These are phyloP conservation scores for Myxozyma nipponensis DNA, from an alignment of 805 yeast genomes.

Conservation along the genomic window DNA sequence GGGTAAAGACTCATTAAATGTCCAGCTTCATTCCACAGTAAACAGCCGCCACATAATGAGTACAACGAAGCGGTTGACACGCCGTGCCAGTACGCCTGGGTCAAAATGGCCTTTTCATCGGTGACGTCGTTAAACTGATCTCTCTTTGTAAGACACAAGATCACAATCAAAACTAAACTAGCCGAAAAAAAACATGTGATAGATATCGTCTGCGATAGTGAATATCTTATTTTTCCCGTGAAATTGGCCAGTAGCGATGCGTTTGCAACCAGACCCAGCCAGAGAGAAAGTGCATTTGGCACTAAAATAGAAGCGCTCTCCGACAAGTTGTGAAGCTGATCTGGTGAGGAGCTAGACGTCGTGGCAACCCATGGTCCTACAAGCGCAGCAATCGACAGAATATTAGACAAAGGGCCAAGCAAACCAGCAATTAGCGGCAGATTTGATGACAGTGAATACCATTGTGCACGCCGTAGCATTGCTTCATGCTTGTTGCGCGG, in stretches of 20 bases:
- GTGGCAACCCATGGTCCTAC: conserved; percentile 60
- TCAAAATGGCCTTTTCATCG: neutral
- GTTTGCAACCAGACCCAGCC: conserved; percentile 65
- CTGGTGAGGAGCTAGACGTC: neutral
- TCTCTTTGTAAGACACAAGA: conserved; percentile 36
- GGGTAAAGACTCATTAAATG: conserved; percentile 58
- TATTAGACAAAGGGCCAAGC: conserved; percentile 72
- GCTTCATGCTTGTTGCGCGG: neutral
- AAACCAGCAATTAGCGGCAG: conserved; percentile 77
- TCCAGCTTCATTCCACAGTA: conserved; percentile 60
- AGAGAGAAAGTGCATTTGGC: conserved; percentile 60
- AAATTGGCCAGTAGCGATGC: conserved; percentile 67
- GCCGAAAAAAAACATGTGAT: conserved; percentile 65
- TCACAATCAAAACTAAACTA: conserved; percentile 48
- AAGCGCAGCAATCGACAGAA: conserved; percentile 67
- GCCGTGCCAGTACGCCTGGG: conserved; percentile 2
- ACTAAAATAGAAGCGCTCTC: conserved; percentile 47
- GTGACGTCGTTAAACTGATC: neutral
- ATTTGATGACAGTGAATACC: conserved; percentile 66
- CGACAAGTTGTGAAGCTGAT: neutral
- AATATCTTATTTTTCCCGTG: conserved; percentile 53
- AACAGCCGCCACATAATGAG: conserved; percentile 50
- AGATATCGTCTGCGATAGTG: conserved; percentile 58
- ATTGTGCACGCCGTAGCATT: conserved; percentile 31
- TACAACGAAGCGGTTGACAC: conserved; percentile 54